Evolutionary conservation across 2,329 filamentous ascomycete genomes (phyloP), one percentile per base, ranked within the genome.

Genomic region (Fusarium sp.): DNA sequence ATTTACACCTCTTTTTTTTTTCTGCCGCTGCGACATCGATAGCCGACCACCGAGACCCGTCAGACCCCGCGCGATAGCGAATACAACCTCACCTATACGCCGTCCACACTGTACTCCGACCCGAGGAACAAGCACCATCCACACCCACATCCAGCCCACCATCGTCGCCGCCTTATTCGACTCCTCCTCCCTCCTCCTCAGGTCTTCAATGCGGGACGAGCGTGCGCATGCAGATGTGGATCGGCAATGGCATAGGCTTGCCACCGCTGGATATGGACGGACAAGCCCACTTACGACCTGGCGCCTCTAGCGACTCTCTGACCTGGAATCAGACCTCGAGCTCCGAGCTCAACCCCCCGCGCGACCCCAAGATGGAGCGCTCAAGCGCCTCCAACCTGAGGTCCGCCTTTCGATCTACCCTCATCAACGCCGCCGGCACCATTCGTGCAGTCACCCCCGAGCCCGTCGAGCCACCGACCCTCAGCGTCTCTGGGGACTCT

Each of bases 361-460:
- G 79, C 66, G 76, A 79, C 67, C 74, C 77, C 67, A 79, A 72
- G 52, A 79, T 83, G 76, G 82, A 84, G 72, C 82, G 81, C 59
- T 76, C 81, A 63, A 82, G 82, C 67, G 79, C 80, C 54, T 77
- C 79, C 61, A 83, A 80, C 70, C 72, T 84, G 52, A 78, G 82
- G 61, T 81, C 83, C 52, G 77, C 80, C 64, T 82, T 81, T 71
- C 78, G 82, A 64, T 71, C 79, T 66, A 80, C 77, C 56, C 66
- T 79, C 60, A 72, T 48, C 56, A 74, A 76, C 62, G 70, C 79
- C 63, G 79, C 41, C 41, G 41, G 81, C 73, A 89, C 88, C 54
- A 89, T 92, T 78, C 90, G 92, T 72, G 85, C 91, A 66, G 91
- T 93, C 73, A 93, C 92, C 71, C 92, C 92, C 74, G 92, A 94